Base-by-base conservation (phyloP, 495 filamentous ascomycete species). In the Daldinia bambusicola region DNA sequence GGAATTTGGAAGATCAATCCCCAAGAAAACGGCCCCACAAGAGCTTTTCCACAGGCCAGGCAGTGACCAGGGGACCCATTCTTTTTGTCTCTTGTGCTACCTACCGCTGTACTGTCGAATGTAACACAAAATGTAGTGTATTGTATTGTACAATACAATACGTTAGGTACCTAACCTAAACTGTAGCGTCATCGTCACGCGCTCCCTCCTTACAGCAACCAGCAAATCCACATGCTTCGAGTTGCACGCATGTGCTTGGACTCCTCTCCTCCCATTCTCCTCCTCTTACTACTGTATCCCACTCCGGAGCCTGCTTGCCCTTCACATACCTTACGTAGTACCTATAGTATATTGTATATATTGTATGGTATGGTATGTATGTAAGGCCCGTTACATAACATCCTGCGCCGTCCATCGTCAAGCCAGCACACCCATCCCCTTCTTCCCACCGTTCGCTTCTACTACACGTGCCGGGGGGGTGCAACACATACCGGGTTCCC, bases 171-270 rank as follows among this genome's bases (percentile, higher is more conserved):
- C 31, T 63, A 70, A 65, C 40, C 58, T 50, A 64, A 26, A 26
- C 26, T 26, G 61, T 64, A 66, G 62, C 57, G 58, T 71, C 68
- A 66, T 71, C 68, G 68, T 71, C 68, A 71, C 68, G 68, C 68
- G 68, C 68, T 13, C 41, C 41, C 51, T 40, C 58, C 58, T 51
- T 66, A 56, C 68, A 66, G 68, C 68, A 53, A 48, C 48, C 22
- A 22, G 22, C 20, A 53, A 63, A 70, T 56, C 55, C 50, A 70
- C 67, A 63, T 56, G 43, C 61, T 61, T 55, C n/a, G 36, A 61
- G 63, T 55, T 34, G 12, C 36, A 31, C 16, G 3, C 20, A 1
- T 14, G n/a, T 38, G 32, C 32, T 7, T 34, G 32, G 32, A 38
- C 51, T 57, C 30, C 18, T 14, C 40, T 30, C 38, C 41, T 55